Evolutionary conservation across 2,329 filamentous ascomycete genomes (phyloP), one percentile per base, ranked within the genome.

Genomic region (Dichotomopilus funicola): DNA sequence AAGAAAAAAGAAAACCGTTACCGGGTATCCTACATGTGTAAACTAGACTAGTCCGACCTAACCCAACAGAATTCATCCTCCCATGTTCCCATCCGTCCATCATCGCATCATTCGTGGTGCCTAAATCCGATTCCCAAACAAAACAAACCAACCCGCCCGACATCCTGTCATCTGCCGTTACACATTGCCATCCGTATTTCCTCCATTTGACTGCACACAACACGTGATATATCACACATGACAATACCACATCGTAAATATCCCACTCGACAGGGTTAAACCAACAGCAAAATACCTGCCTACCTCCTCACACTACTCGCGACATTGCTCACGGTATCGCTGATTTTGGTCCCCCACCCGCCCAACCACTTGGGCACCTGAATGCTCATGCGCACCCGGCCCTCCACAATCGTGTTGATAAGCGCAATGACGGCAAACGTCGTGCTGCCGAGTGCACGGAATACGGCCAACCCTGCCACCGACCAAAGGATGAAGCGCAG

Each of bases 401-500:
- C 92, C 71, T 99, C 92, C 40, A 94, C 89, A 40, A 95, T 77
- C 66, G 85, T 86, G 68, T 95, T 92, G 54, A 99, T 74, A 37
- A 86, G 75, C 67, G 95, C 92, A 66, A 97, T 85, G 57, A 96
- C 71, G 2, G 89, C 85, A 73, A 95, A 99, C 0, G 89, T 82
- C 0, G 85, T 85, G 8, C 81, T 87, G 0, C 94, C 94, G 1
- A 96, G 70, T 0, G 90, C 91, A 61, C 94, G 83, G 78, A 99
- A 96, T 6, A 94, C 75, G 1, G 95, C 94, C 33, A 99, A 74
- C 0, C 80, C 79, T 0, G 94, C 94, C 11, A 99, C 94, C 35
- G 82, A 77, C 94, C 94, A 99, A 27, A 99, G 79, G 67, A 99
- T 89, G 72, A 97, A 94, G 38, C 85, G 87, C 44, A 99, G 80